Conservation (phyloP, 768 basidiomycete species). For the Pulveroboletus sp. region DNA sequence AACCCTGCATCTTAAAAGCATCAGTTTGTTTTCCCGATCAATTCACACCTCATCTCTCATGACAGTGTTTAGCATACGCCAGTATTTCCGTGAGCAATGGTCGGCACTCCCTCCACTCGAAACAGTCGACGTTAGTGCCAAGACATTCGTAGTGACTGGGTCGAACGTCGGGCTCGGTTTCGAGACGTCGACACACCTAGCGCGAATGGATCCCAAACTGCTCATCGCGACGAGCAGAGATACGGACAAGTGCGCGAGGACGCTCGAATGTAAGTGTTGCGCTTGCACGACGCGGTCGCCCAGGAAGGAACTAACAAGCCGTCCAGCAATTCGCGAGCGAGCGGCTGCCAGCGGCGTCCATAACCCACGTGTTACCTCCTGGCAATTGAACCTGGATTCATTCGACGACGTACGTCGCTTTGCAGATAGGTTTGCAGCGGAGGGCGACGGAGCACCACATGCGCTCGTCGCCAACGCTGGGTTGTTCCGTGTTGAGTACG, state of each 20-base stretch:
- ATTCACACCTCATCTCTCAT: background rate
- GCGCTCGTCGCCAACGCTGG: slow-evolving; percentile 24
- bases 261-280: slow-evolving; percentile 8
- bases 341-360: background rate
- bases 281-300: background rate
- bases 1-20: too few relatives aligned
- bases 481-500: too few relatives aligned
- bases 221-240: slow-evolving; percentile 34
- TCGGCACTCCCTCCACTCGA: slow-evolving; percentile 8
- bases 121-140: slow-evolving; percentile 32
- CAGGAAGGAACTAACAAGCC: too few relatives aligned
- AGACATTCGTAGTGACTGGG: slow-evolving; percentile 45
- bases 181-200: slow-evolving; percentile 29
- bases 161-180: slow-evolving; percentile 41
- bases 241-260: slow-evolving; percentile 19
- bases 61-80: background rate
- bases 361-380: slow-evolving; percentile 16
- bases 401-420: slow-evolving; percentile 31
- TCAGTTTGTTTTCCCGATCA: too few relatives aligned
- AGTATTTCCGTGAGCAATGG: slow-evolving; percentile 20
- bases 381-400: slow-evolving; percentile 32
- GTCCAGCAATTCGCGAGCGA: slow-evolving; percentile 8
- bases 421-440: slow-evolving; percentile 24
- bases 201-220: slow-evolving; percentile 27
- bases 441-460: slow-evolving; percentile 19